Evolutionary conservation across 108 stramenopile species (phyloP), one percentile per base, ranked within the genome.

Genomic region (Fragilaria crotonensis): DNA sequence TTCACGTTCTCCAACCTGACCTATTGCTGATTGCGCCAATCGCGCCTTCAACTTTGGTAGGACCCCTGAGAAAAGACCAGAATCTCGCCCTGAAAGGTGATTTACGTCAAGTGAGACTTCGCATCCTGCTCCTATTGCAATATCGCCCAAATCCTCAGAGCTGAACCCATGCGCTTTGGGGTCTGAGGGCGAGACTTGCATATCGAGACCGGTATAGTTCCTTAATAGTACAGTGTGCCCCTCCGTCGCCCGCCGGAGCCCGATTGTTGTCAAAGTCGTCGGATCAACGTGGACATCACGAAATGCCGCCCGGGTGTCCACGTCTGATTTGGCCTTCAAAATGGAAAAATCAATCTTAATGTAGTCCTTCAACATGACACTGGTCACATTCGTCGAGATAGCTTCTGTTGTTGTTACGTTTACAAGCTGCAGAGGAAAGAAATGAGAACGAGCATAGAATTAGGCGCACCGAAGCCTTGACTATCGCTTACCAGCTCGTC

Each of bases 211-310:
- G 9, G 73, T 66, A 1, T 26, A n/a, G 55, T 79, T 79, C 14
- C 54, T 44, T 2, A 79, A 53, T 21, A 49, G 50, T 1, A 79
- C 59, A 2, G 50, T 48, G 20, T 57, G 73, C 28, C 68, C 48
- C 33, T 79, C 73, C 17, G 73, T 74, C 1, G 78, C 78, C 48
- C 78, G 60, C 2, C 78, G 65, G 1, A 79, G 50, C 9, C 78
- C 78, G 7, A 79, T 72, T 27, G 73, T 74, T 2, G 73, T 73
- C 0, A 79, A 30, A 5, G 64, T 41, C 14, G 36, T 11, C 14
- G 36, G 36, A 41, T 41, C 36, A 41, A 41, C 14, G 36, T 7
- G 7, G 14, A 41, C 36, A 41, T 7, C 36, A 41, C 36, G 36
- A 14, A 41, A 41, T 41, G 36, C 11, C 14, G 36, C 7, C 36